phyloP scores from a whole-genome alignment of 2,329 filamentous ascomycete genomes.

The Epicoccum sorghinum region DNA sequence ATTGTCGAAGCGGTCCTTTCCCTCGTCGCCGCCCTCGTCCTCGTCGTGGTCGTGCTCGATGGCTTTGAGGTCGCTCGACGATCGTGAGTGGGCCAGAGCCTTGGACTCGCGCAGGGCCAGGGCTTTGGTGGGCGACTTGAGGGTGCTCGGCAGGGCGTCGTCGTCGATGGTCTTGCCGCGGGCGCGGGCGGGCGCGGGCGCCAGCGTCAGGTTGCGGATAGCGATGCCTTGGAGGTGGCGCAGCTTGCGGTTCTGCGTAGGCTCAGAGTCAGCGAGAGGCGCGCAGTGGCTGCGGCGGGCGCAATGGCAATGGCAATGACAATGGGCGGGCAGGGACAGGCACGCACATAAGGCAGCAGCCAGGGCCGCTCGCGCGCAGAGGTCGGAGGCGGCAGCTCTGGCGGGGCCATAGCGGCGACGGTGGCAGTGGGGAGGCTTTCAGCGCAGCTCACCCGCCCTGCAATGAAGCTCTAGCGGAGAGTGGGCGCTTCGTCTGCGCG shows the following conservation, averaged over 20 bases:
- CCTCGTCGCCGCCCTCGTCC: neutral
- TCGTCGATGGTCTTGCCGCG: conserved; percentile 74
- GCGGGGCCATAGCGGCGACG: conserved; percentile 7
- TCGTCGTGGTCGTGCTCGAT: neutral
- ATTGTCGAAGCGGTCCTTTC: conserved; percentile 1
- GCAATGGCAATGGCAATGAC: neutral
- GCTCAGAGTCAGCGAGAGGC: neutral
- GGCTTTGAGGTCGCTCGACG: conserved; percentile 59
- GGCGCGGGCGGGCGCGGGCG: conserved; percentile 55
- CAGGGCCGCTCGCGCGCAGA: conserved; percentile 45
- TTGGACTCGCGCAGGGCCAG: conserved; percentile 58
- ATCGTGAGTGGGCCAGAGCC: conserved; percentile 63
- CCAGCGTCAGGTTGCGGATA: conserved; percentile 82
- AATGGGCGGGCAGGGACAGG: no score
- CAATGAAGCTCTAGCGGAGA: neutral
- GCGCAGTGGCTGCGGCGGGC: no score
- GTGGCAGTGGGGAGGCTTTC: no score
- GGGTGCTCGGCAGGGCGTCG: conserved; percentile 70
- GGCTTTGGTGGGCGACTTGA: conserved; percentile 72
- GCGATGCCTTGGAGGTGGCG: conserved; percentile 87
- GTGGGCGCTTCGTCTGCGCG: neutral
- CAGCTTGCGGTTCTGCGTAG: conserved; percentile 76
- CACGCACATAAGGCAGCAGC: conserved; percentile 45
- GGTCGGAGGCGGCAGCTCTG: conserved; percentile 9
- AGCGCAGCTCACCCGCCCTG: neutral